Evolutionary conservation across 768 basidiomycete species (phyloP), one percentile per base, ranked within the genome.

Genomic region (Boletus coccyginus): DNA sequence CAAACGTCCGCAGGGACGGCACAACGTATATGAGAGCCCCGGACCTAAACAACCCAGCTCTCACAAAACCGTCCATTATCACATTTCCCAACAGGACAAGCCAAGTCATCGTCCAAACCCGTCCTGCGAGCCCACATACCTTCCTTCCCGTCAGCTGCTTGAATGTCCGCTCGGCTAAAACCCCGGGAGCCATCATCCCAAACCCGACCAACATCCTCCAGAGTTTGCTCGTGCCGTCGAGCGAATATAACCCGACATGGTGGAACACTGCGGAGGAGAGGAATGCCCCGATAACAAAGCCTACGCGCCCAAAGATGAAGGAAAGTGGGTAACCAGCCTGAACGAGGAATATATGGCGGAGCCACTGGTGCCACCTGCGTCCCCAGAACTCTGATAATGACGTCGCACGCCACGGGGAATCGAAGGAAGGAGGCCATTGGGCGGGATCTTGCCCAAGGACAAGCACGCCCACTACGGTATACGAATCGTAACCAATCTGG

Each of bases 341-440:
- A 38, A 52, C 43, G 27, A 52, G 51, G 35, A 52, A 52, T n/a
- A 36, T 27, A 27, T 52, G 51, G 9, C 51, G 51, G 36, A 52
- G 33, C 51, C 51, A 52, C 33, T 52, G 51, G 33, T 52, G 51
- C 51, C 51, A 52, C 33, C 51, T 52, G 11, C 33, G 42, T 24
- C 51, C 51, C 51, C 51, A 52, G 24, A 52, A 52, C 16, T 52
- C 32, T n/a, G 32, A 9, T 13, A 52, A 13, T 44, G 51, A 52
- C 8, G 51, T 45, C 35, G 51, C 36, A 14, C 43, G 27, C 51
- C 51, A 52, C 1, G 51, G 51, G 6, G 51, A 16, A 16, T 52
- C 51, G n/a, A 52, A 52, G 24, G 43, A 43, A 7, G 51, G 51
- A 17, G 51, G 51, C 51, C 51, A 52, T 27, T 44, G 43, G n/a